phyloP scores from a whole-genome alignment of 306 rosid genomes.

The Sicyos edulis region DNA sequence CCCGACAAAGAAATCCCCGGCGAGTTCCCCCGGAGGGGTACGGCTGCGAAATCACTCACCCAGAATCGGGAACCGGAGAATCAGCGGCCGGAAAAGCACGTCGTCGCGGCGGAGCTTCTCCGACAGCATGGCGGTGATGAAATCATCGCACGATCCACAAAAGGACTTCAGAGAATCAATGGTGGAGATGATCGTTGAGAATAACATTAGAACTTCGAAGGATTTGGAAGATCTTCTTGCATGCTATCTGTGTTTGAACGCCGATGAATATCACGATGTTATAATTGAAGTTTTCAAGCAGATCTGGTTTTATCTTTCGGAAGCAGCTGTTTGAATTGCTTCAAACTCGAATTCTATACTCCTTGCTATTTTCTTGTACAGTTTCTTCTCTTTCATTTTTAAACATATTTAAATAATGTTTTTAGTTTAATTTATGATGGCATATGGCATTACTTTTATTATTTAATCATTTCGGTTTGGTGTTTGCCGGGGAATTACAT shows the following conservation, averaged over 20 bases:
- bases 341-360: not conserved
- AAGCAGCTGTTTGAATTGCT: slow-evolving; percentile 13
- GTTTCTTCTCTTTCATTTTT: not conserved
- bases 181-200: slow-evolving; percentile 93
- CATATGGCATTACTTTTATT: not conserved
- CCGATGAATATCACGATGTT: slow-evolving; percentile 83
- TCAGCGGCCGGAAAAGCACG: slow-evolving; percentile 31
- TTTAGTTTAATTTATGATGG: not conserved
- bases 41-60: slow-evolving; percentile 64
- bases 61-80: slow-evolving; percentile 31
- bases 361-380: not conserved
- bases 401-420: too few relatives aligned
- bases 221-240: slow-evolving; percentile 97
- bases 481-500: too few relatives aligned
- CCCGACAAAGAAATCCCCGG: slow-evolving; percentile 36
- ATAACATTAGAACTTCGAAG: slow-evolving; percentile 72
- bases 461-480: too few relatives aligned
- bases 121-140: slow-evolving; percentile 71
- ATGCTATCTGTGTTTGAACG: slow-evolving; percentile 75
- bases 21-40: slow-evolving; percentile 47
- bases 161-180: slow-evolving; percentile 35
- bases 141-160: slow-evolving; percentile 72
- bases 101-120: slow-evolving; percentile 46
- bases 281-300: slow-evolving; percentile 91
- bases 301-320: slow-evolving; percentile 84